Evolutionary conservation across 352 stramenopile species (phyloP).

Genomic region (Phytopythium chamaehyphon): DNA sequence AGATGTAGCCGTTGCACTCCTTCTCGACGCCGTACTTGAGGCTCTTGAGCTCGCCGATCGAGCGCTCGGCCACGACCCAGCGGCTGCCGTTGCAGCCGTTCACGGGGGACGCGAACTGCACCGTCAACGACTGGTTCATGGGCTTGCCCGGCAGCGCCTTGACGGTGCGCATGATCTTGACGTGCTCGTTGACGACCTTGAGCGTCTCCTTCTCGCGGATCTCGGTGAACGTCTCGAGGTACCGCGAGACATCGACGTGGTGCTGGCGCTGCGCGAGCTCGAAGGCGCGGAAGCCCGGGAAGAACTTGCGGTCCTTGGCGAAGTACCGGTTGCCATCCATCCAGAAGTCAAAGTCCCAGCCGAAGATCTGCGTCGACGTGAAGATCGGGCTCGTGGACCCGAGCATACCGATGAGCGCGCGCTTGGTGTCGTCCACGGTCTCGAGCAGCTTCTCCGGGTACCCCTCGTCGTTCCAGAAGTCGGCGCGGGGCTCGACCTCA

Average conservation of each 20-base stretch:
- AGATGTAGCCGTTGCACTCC: conserved; percentile 68
- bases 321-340: conserved; percentile 43
- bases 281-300: conserved; percentile 38
- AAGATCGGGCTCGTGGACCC: conserved; percentile 25
- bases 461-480: conserved; percentile 7
- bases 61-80: conserved; percentile 48
- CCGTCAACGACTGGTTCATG: conserved; percentile 41
- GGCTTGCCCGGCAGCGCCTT: conserved; percentile 49
- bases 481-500: not conserved
- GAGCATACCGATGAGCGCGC: conserved; percentile 36
- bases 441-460: conserved; percentile 21
- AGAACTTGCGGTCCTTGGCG: conserved; percentile 61
- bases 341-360: conserved; percentile 69
- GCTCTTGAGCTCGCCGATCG: conserved; percentile 36
- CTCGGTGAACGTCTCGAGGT: conserved; percentile 64
- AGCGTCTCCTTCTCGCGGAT: conserved; percentile 46
- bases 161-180: conserved; percentile 47
- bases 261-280: conserved; percentile 58
- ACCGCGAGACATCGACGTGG: conserved; percentile 38
- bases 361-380: conserved; percentile 46
- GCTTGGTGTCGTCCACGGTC: conserved; percentile 34
- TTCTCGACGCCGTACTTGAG: conserved; percentile 44
- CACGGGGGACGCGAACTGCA: conserved; percentile 37
- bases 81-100: conserved; percentile 38
- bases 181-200: conserved; percentile 42